Evolutionary conservation across 257 asterid genomes (phyloP).

Genomic region (Rubia yunnanensis): DNA sequence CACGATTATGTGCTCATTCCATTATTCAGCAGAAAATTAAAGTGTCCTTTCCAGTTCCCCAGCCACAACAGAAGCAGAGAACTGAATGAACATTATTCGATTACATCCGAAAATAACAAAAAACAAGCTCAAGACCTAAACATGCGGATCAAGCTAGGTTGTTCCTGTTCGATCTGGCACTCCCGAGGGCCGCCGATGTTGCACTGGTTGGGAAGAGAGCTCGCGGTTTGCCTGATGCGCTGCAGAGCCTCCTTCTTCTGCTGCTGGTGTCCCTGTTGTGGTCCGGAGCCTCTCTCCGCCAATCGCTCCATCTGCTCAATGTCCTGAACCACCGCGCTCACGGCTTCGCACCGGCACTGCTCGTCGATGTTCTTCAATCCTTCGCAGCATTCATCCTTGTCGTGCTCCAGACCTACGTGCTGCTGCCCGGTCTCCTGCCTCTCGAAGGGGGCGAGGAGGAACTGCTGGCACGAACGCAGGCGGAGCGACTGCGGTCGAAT

Average conservation of each 20-base stretch:
- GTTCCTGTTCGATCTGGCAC: not conserved
- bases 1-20: not conserved
- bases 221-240: not conserved
- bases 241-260: not conserved
- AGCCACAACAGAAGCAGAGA: no score
- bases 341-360: not conserved
- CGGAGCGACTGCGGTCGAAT: not conserved
- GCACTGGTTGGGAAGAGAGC: not conserved
- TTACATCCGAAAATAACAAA: no score
- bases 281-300: not conserved
- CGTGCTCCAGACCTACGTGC: not conserved
- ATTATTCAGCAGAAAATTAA: not conserved
- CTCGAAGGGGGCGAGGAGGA: not conserved
- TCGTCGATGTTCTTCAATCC: not conserved
- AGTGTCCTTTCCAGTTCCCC: not conserved
- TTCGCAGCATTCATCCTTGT: not conserved
- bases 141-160: no score
- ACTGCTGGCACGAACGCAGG: not conserved
- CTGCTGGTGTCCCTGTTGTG: not conserved
- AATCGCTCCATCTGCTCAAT: not conserved
- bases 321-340: not conserved
- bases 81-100: not conserved
- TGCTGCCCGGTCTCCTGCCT: not conserved
- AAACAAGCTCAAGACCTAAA: no score
- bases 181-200: not conserved